Conservation (phyloP, 768 basidiomycete genomes). For the Pisolithus sp. region DNA sequence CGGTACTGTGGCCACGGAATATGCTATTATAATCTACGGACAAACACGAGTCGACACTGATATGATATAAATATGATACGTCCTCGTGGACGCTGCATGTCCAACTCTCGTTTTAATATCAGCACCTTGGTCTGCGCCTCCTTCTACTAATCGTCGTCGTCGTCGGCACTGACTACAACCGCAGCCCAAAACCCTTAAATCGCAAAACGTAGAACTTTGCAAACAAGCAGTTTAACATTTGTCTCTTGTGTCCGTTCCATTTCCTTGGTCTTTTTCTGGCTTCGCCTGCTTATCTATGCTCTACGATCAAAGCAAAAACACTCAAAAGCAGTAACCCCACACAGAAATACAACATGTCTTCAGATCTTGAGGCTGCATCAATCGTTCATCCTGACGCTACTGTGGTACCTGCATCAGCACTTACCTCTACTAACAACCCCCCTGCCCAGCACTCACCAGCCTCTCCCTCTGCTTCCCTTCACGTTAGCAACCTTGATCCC, state of each 20-base stretch:
- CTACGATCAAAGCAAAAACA: conserved; percentile 65
- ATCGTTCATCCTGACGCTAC: conserved; percentile 44
- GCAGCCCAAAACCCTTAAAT: conserved; percentile 48
- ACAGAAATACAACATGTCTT: conserved; percentile 53
- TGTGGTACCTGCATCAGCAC: conserved; percentile 33
- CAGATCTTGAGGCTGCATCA: conserved; percentile 48
- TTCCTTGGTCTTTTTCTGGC: conserved; percentile 10
- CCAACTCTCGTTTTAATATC: conserved; percentile 38
- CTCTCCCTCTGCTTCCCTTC: conserved; percentile 86
- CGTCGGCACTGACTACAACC: conserved; percentile 11
- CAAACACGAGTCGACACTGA: too few relatives aligned
- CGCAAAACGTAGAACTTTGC: conserved; percentile 60
- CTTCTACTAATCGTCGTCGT: conserved; percentile 8
- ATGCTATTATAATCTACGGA: too few relatives aligned
- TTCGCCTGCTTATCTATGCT: conserved; percentile 11
- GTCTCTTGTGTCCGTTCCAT: conserved; percentile 54
- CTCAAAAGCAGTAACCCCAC: conserved; percentile 68
- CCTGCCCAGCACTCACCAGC: conserved; percentile 41
- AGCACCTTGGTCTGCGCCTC: conserved; percentile 55
- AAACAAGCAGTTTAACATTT: conserved; percentile 72
- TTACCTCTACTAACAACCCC: conserved; percentile 49
- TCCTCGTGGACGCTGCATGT: too few relatives aligned
- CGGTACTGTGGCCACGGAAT: too few relatives aligned
- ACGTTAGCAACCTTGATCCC: conserved; percentile 97
- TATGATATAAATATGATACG: too few relatives aligned